Percentiles rank a stretch among this genome's conserved stretches.
Conservation (phyloP, 768 basidiomycete genomes). For the Cyclocybe cylindracea region DNA sequence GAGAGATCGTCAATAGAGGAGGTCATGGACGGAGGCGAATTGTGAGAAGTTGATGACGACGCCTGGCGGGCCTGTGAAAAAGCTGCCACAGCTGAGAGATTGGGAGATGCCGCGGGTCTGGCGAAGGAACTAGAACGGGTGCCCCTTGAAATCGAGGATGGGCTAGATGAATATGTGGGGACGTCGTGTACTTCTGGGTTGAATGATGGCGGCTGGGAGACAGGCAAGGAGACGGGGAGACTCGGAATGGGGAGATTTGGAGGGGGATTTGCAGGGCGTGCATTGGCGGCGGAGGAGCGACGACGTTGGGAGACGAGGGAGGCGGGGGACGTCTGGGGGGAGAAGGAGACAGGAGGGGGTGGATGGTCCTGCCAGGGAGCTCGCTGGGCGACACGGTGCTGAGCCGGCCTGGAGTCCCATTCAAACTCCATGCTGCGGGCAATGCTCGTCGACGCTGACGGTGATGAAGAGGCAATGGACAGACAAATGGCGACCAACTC, state of each 20-base stretch:
- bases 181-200: conserved; percentile 22
- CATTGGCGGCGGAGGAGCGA: conserved; percentile 66
- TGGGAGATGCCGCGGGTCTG: conserved; percentile 43
- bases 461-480: conserved; percentile 10
- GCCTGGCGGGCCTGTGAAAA: conserved; percentile 56
- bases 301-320: conserved; percentile 42
- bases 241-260: conserved; percentile 76
- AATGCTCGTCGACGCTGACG: not conserved
- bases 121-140: conserved; percentile 37
- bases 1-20: conserved; percentile 51
- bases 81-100: conserved; percentile 58
- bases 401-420: conserved; percentile 32
- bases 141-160: conserved; percentile 24
- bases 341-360: conserved; percentile 28
- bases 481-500: conserved; percentile 5
- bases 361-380: conserved; percentile 35
- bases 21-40: conserved; percentile 29
- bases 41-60: conserved; percentile 24
- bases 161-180: conserved; percentile 15
- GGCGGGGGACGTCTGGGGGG: conserved; percentile 29
- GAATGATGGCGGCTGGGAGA: conserved; percentile 16
- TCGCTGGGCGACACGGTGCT: conserved; percentile 24
- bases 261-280: conserved; percentile 69
- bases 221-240: conserved; percentile 43
- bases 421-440: conserved; percentile 36